phyloP scores from a whole-genome alignment of 192 early-diverging fungal genomes.

The Mortierella antarctica region DNA sequence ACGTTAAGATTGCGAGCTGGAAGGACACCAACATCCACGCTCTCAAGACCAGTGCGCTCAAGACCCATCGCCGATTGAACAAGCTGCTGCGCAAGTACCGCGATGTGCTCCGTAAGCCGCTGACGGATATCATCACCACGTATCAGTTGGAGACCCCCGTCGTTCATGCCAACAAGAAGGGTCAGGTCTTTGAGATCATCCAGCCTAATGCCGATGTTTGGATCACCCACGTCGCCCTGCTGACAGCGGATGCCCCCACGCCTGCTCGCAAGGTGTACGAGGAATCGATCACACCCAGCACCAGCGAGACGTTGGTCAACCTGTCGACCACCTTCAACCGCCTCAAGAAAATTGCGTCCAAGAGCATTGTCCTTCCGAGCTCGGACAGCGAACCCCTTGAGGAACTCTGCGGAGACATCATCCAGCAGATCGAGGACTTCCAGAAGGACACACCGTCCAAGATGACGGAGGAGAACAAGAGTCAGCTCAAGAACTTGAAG shows the following conservation, averaged over 20 bases:
- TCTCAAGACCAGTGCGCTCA: slow-evolving; percentile 86
- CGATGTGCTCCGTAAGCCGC: slow-evolving; percentile 78
- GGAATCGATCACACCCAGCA: slow-evolving; percentile 15
- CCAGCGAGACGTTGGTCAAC: slow-evolving; percentile 59
- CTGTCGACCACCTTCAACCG: slow-evolving; percentile 55
- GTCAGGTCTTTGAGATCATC: slow-evolving; percentile 50
- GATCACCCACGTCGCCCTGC: slow-evolving; percentile 51
- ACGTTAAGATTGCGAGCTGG: slow-evolving; percentile 96
- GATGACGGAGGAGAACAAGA: slow-evolving; percentile 68
- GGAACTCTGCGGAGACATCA: slow-evolving; percentile 63
- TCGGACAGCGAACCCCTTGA: slow-evolving; percentile 53
- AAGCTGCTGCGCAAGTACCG: slow-evolving; percentile 92
- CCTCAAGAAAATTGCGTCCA: slow-evolving; percentile 51
- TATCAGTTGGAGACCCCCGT: slow-evolving; percentile 55
- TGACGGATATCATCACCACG: slow-evolving; percentile 72
- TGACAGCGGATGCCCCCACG: slow-evolving; percentile 12
- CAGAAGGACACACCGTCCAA: slow-evolving; percentile 65
- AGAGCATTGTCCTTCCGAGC: slow-evolving; percentile 45
- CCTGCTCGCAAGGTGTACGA: slow-evolving; percentile 15
- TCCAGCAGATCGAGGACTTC: slow-evolving; percentile 65
- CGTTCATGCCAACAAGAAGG: slow-evolving; percentile 51
- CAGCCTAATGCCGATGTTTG: slow-evolving; percentile 52
- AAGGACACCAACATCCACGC: slow-evolving; percentile 97
- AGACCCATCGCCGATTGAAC: slow-evolving; percentile 90
- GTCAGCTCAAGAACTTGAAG: slow-evolving; percentile 70